phyloP scores from a whole-genome alignment of 495 filamentous ascomycete species.

The Daldinia grandis region DNA sequence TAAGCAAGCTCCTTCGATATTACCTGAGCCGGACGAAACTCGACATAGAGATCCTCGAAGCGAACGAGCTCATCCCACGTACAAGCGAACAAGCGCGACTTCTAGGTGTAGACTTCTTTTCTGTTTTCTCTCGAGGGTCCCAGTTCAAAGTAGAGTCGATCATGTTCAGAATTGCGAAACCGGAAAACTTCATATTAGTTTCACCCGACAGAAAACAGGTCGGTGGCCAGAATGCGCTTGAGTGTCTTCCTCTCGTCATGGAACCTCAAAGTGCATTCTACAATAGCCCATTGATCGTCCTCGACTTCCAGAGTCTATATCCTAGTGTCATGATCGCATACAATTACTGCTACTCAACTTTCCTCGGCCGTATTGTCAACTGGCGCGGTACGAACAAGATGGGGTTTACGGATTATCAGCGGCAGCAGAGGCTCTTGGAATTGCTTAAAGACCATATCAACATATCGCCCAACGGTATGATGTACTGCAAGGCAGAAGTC shows the following conservation, averaged over 20 bases:
- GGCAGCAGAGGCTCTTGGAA: conserved; percentile 76
- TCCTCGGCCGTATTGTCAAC: conserved; percentile 80
- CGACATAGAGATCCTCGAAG: conserved; percentile 88
- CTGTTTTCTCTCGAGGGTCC: conserved; percentile 90
- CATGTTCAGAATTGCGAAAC: conserved; percentile 98
- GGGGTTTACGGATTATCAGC: conserved; percentile 86
- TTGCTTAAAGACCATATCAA: conserved; percentile 88
- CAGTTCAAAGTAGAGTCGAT: conserved; percentile 98
- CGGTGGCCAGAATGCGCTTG: conserved; percentile 90
- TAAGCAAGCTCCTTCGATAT: conserved; percentile 81
- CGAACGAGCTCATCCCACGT: conserved; percentile 85
- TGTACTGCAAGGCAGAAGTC: conserved; percentile 87
- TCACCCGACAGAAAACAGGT: conserved; percentile 93
- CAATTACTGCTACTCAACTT: conserved; percentile 99
- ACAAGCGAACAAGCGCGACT: conserved; percentile 95
- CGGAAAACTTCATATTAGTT: conserved; percentile 90
- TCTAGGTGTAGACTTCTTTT: conserved; percentile 94
- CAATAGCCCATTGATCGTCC: conserved; percentile 83
- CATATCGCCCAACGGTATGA: conserved; percentile 94
- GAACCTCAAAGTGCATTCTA: conserved; percentile 97
- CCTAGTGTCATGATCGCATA: conserved; percentile 99
- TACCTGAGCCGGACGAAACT: conserved; percentile 79
- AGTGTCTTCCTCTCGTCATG: conserved; percentile 96
- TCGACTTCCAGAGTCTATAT: conserved; percentile 97
- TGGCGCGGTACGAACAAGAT: conserved; percentile 95